Evolutionary conservation across 768 basidiomycete genomes (phyloP).

Genomic region (Neoboletus subvelutipes): DNA sequence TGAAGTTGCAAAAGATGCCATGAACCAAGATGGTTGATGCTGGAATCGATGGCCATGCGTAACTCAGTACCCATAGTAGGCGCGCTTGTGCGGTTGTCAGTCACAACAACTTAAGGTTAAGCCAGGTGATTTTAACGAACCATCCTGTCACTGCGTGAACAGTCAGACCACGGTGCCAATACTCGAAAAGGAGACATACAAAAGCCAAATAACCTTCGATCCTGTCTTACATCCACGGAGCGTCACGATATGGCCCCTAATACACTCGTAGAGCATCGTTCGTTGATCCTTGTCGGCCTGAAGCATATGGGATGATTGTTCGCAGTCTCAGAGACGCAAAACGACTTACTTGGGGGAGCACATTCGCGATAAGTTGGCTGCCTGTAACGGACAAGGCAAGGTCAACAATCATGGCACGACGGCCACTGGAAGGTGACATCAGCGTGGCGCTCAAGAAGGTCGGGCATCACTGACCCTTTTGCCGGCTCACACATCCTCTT

Average conservation of each 20-base stretch:
- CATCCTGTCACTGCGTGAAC: constrained; percentile 55
- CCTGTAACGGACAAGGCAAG: constrained; percentile 81
- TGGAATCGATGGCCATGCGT: constrained; percentile 6
- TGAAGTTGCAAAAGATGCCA: constrained; percentile 25
- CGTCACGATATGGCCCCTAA: constrained; percentile 84
- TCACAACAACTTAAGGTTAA: constrained; percentile 10
- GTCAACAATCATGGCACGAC: constrained; percentile 85
- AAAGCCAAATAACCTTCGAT: constrained; percentile 90
- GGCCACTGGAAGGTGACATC: constrained; percentile 44
- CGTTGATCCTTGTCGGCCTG: constrained; percentile 88
- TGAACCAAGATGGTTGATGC: constrained; percentile 31
- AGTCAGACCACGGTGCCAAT: constrained; percentile 1
- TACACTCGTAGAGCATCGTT: constrained; percentile 78
- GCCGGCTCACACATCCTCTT: constrained; percentile 85
- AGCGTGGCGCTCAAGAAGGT: not conserved
- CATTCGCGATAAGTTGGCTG: constrained; percentile 81
- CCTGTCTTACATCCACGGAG: constrained; percentile 90
- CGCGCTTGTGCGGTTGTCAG: constrained; percentile 42
- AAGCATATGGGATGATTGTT: constrained; percentile 9
- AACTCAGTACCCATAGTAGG: constrained; percentile 59
- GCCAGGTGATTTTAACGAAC: constrained; percentile 27
- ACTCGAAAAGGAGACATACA: constrained; percentile 39
- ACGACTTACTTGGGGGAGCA: constrained; percentile 65
- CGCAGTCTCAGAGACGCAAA: not conserved
- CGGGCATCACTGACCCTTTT: constrained; percentile 52